Evolutionary conservation across 2,329 filamentous ascomycete genomes (phyloP).

Genomic region (Hypoxylon sp.): DNA sequence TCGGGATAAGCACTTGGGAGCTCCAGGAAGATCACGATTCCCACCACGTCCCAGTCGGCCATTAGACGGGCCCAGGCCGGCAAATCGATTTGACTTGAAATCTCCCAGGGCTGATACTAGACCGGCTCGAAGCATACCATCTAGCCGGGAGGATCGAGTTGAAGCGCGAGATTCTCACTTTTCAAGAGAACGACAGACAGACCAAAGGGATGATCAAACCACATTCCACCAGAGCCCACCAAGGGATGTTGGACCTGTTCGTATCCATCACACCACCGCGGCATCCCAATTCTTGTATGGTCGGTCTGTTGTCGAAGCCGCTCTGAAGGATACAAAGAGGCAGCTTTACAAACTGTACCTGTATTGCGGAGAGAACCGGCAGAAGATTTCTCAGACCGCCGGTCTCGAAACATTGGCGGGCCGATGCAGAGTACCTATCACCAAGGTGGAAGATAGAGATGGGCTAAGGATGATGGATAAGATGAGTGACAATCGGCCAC

Average conservation of each 20-base stretch:
- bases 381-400: constrained; percentile 59
- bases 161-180: constrained; percentile 8
- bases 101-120: constrained; percentile 4
- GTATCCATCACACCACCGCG: constrained; percentile 75
- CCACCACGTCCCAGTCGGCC: neutral
- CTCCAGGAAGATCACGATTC: neutral
- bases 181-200: constrained; percentile 13
- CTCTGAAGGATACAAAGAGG: constrained; percentile 73
- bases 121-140: neutral
- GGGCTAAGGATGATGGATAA: constrained; percentile 81
- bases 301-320: constrained; percentile 81
- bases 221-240: constrained; percentile 17
- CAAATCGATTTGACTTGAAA: neutral
- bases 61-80: neutral
- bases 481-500: constrained; percentile 83
- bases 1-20: neutral
- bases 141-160: neutral
- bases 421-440: constrained; percentile 64
- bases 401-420: constrained; percentile 61
- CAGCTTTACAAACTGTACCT: constrained; percentile 89
- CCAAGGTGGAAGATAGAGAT: constrained; percentile 63
- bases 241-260: constrained; percentile 53
- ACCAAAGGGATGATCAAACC: constrained; percentile 9
- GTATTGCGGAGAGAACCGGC: constrained; percentile 68
- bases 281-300: constrained; percentile 95